These are phyloP conservation scores for Pulveroboletus sp. DNA, from an alignment of 768 basidiomycete species.

Conservation along the genomic window DNA sequence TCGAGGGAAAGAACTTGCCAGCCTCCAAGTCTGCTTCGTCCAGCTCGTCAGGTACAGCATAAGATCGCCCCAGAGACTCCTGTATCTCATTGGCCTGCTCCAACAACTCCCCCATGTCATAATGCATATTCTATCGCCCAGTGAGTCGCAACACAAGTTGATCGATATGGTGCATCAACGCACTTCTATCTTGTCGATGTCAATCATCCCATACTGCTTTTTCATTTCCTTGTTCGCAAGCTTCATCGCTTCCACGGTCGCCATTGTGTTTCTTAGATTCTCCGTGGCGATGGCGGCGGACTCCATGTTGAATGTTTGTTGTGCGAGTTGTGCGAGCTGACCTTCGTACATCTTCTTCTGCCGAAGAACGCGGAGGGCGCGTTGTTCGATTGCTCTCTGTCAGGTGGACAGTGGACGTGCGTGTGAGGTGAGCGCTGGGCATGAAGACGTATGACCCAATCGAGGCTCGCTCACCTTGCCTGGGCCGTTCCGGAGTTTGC, in stretches of 20 bases:
- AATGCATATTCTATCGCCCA: constrained; percentile 76
- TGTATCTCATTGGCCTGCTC: constrained; percentile 99
- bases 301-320: constrained; percentile 99
- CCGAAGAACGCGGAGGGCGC: constrained; percentile 88
- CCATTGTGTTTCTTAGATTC: constrained; percentile 98
- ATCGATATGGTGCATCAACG: constrained; percentile 12
- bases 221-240: constrained; percentile 92
- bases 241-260: constrained; percentile 95
- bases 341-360: constrained; percentile 96
- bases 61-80: constrained; percentile 87
- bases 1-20: constrained; percentile 43
- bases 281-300: constrained; percentile 94
- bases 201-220: constrained; percentile 95
- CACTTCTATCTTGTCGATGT: constrained; percentile 98
- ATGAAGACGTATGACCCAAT: background rate
- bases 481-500: constrained; percentile 86
- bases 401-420: background rate
- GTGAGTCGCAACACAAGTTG: background rate
- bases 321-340: constrained; percentile 84
- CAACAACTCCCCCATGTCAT: constrained; percentile 95
- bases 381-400: constrained; percentile 86
- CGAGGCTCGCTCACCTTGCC: constrained; percentile 66
- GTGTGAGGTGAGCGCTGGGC: background rate
- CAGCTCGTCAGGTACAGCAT: constrained; percentile 94
- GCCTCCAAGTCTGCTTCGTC: constrained; percentile 98